Base-by-base conservation (phyloP, 768 basidiomycete species). In the Cyathus striatus region DNA sequence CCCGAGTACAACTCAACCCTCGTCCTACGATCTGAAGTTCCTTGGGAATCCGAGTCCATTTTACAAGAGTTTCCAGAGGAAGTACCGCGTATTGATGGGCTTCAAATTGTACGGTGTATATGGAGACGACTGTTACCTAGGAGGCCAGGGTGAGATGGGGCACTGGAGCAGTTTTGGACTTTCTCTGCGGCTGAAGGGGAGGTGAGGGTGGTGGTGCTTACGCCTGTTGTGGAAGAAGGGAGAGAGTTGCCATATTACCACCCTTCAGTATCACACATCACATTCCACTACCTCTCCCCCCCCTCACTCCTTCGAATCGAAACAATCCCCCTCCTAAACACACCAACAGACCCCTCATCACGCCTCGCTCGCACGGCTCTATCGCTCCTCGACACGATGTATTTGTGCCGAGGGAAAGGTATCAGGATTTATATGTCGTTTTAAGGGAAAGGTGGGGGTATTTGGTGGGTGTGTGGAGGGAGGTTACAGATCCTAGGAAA, bases 1-100 rank as follows among this genome's bases (percentile, higher is more conserved):
- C 94, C 94, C 5, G 94, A 97, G 56, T 90, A 90, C 59, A 95
- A 94, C 56, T 91, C 90, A 0, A 86, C 89, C 0, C 75, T 95
- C 21, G 95, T 97, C 44, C 67, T 97, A 14, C 79, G 94, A 2
- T 87, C 92, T 0, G 89, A 95, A 27, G 76, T 75, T 3, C 38
- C 87, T 16, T 56, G 59, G 5, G 73, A 81, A 35, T 50, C 58
- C 18, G 58, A 50, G 5, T 51, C 52, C 4, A 53, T 64, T 6
- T n/a, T n/a, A n/a, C n/a, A n/a, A n/a, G n/a, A n/a, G n/a, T 59
- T 72, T 33, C 68, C 71, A 0, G 12, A 44, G 1, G 25, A 48
- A 1, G 45, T 73, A 5, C 75, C 76, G 0, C 27, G 24, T 1
- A 48, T 83, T 18, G 53, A 65, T 2, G 72, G 64, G 0, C 46